Evolutionary conservation across 2,329 filamentous ascomycete species (phyloP).

Genomic region (Colletotrichum lini): DNA sequence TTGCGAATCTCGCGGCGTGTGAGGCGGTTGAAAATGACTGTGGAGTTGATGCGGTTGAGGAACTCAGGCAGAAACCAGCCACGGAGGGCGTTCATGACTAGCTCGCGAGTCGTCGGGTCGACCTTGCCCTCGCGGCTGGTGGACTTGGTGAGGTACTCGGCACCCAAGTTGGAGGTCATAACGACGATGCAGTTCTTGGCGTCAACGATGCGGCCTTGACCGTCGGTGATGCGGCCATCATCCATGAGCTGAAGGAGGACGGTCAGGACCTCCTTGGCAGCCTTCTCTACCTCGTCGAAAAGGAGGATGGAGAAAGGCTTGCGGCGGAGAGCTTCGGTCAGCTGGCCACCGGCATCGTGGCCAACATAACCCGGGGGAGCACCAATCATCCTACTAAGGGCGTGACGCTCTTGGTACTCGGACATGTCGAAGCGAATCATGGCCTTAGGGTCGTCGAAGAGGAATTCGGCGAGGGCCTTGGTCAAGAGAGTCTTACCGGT

Average conservation of each 20-base stretch:
- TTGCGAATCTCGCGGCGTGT: constrained; percentile 90
- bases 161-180: constrained; percentile 98
- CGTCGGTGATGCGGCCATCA: constrained; percentile 97
- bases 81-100: constrained; percentile 91
- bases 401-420: constrained; percentile 97
- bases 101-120: constrained; percentile 85
- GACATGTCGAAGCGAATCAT: constrained; percentile 99
- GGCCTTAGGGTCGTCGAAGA: constrained; percentile 96
- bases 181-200: constrained; percentile 99
- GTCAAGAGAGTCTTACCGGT: constrained; percentile 98
- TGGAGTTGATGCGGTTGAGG: constrained; percentile 96
- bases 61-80: constrained; percentile 99
- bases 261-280: constrained; percentile 96
- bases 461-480: constrained; percentile 96
- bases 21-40: constrained; percentile 98
- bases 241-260: constrained; percentile 99
- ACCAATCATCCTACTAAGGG: constrained; percentile 96
- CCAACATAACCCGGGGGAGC: constrained; percentile 97
- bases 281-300: constrained; percentile 99
- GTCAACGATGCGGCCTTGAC: constrained; percentile 94
- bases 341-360: constrained; percentile 94
- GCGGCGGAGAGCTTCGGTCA: constrained; percentile 93
- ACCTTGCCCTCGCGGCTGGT: constrained; percentile 86
- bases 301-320: constrained; percentile 98
- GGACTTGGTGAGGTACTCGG: constrained; percentile 89